These are phyloP conservation scores for Terana coerulea DNA, from an alignment of 768 basidiomycete species.

Conservation along the genomic window DNA sequence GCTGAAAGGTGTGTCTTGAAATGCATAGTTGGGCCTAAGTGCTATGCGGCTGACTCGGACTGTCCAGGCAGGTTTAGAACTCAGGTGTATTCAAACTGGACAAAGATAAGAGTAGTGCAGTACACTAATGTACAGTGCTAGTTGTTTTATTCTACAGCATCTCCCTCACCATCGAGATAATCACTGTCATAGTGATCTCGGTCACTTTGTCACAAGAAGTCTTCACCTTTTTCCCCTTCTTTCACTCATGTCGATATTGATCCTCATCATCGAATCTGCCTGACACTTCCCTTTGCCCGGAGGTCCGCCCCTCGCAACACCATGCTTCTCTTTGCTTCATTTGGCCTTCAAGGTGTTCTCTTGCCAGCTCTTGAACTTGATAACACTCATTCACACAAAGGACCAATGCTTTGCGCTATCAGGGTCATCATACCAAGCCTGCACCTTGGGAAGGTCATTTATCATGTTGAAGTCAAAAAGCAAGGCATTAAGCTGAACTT, in stretches of 20 bases:
- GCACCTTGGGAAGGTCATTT: neutral
- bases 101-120: neutral
- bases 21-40: neutral
- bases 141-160: neutral
- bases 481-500: neutral
- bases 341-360: neutral
- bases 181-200: neutral
- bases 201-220: too few relatives aligned
- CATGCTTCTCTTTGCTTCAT: neutral
- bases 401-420: neutral
- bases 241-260: too few relatives aligned
- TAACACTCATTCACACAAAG: neutral
- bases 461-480: neutral
- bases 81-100: neutral
- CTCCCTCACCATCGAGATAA: neutral
- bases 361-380: neutral
- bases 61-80: neutral
- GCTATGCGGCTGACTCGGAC: neutral
- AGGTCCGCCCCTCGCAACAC: neutral
- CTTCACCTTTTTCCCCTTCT: too few relatives aligned
- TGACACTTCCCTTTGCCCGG: neutral
- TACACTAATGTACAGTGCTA: neutral
- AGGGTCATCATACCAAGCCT: conserved; percentile 4
- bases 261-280: too few relatives aligned
- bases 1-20: neutral